A percentile compares a stretch with the other conserved stretches of the same genome.
phyloP scores from a whole-genome alignment of 768 basidiomycete genomes.

The Leccinum ochraceum region DNA sequence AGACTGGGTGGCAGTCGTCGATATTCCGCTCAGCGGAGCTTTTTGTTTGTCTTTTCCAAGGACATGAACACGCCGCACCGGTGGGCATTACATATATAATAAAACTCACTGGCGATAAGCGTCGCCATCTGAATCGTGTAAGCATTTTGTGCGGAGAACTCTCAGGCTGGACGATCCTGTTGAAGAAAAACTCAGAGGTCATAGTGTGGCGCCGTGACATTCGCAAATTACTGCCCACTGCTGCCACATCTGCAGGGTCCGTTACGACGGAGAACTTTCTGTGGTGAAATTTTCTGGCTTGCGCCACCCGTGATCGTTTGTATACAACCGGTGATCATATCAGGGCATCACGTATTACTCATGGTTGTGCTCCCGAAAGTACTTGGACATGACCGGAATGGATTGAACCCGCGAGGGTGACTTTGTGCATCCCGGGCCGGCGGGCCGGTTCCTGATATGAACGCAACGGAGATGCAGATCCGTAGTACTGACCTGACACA shows the following conservation, averaged over 20 bases:
- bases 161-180: background rate
- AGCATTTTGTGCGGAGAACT: slow-evolving; percentile 1
- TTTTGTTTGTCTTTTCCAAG: background rate
- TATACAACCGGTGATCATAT: background rate
- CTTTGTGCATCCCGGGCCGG: background rate
- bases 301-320: background rate
- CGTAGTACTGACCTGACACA: background rate
- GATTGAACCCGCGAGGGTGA: background rate
- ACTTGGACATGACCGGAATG: background rate
- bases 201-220: background rate
- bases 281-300: background rate
- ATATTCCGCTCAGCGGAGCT: background rate
- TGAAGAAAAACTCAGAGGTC: background rate
- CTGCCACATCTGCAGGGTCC: background rate
- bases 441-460: background rate
- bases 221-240: background rate
- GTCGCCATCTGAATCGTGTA: background rate
- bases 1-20: background rate
- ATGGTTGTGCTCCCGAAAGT: background rate
- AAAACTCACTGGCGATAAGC: background rate
- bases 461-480: background rate
- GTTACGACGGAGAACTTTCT: background rate
- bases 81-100: too few species aligned
- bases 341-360: background rate
- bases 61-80: background rate